These are phyloP conservation scores for Leptomonas pyrrhocoris DNA, from an alignment of 208 protist genomes.

Conservation along the genomic window DNA sequence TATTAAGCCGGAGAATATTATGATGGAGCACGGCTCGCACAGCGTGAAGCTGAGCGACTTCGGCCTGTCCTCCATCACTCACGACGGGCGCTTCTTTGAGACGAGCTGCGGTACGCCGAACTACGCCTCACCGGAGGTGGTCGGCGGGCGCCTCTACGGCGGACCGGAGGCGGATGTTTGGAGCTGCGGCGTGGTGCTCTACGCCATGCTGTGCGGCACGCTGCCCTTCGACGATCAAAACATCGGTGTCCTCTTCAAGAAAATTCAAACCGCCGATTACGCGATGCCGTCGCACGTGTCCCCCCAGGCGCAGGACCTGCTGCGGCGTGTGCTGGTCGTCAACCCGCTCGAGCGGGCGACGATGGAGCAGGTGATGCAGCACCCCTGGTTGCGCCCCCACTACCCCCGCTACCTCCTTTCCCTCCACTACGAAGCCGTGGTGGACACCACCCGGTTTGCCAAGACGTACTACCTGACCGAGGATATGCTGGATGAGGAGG, in stretches of 20 bases:
- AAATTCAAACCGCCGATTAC: slow-evolving; percentile 80
- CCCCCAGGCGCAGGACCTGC: slow-evolving; percentile 47
- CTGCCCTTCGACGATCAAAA: slow-evolving; percentile 86
- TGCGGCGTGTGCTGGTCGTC: slow-evolving; percentile 73
- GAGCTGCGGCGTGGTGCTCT: slow-evolving; percentile 90
- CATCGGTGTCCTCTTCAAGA: slow-evolving; percentile 66
- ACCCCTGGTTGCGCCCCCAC: slow-evolving; percentile 70
- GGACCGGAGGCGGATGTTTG: slow-evolving; percentile 86
- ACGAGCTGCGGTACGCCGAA: slow-evolving; percentile 89
- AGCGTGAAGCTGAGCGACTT: slow-evolving; percentile 89
- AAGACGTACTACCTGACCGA: slow-evolving; percentile 36
- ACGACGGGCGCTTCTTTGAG: slow-evolving; percentile 83
- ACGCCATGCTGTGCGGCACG: slow-evolving; percentile 78
- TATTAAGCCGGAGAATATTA: slow-evolving; percentile 97
- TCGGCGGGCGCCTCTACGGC: slow-evolving; percentile 74
- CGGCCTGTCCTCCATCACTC: slow-evolving; percentile 79
- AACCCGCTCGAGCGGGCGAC: slow-evolving; percentile 86
- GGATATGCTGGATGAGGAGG: slow-evolving; percentile 57
- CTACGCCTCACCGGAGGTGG: slow-evolving; percentile 87
- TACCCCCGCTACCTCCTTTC: slow-evolving; percentile 73
- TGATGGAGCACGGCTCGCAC: slow-evolving; percentile 74
- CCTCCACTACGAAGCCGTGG: slow-evolving; percentile 68
- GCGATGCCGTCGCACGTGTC: slow-evolving; percentile 56
- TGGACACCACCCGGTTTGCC: slow-evolving; percentile 68
- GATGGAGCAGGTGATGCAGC: slow-evolving; percentile 89